These are phyloP conservation scores for Austroboletus eburneus DNA, from an alignment of 768 basidiomycete genomes.

Conservation along the genomic window DNA sequence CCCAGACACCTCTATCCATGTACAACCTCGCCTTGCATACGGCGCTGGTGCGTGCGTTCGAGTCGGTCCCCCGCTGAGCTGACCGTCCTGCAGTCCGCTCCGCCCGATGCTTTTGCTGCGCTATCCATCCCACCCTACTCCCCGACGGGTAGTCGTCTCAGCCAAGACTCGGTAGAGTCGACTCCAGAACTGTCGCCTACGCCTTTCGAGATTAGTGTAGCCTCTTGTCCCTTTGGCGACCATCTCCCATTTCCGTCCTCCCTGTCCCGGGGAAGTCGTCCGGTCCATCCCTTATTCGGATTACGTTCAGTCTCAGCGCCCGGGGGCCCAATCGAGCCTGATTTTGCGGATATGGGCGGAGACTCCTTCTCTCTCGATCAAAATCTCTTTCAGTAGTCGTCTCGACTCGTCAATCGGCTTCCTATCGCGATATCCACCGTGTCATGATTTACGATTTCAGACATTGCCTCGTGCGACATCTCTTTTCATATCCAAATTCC, in stretches of 20 bases:
- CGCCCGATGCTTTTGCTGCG: constrained; percentile 46
- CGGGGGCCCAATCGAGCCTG: constrained; percentile 37
- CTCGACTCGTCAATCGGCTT: constrained; percentile 18
- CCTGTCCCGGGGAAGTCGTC: constrained; percentile 18
- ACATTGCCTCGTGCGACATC: constrained; percentile 28
- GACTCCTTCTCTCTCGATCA: constrained; percentile 41
- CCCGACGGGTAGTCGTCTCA: constrained; percentile 40
- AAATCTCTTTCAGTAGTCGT: constrained; percentile 45
- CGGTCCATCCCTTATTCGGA: constrained; percentile 30
- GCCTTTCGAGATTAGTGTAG: constrained; percentile 36
- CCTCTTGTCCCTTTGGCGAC: constrained; percentile 35
- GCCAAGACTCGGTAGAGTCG: constrained; percentile 50
- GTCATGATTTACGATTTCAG: constrained; percentile 21
- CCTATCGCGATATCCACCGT: constrained; percentile 13
- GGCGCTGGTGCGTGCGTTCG: too few relatives aligned
- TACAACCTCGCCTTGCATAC: constrained; percentile 19
- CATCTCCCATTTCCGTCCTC: constrained; percentile 22
- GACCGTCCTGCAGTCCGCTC: constrained; percentile 26
- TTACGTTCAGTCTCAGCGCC: constrained; percentile 43
- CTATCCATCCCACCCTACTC: constrained; percentile 56
- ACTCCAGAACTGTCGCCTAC: constrained; percentile 44
- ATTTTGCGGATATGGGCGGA: constrained; percentile 39
- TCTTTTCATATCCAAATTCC: constrained; percentile 23
- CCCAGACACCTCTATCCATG: constrained; percentile 27
- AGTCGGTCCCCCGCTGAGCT: constrained; percentile 15